These are phyloP conservation scores for Lachancea fermentati DNA, from an alignment of 805 yeast species.

Conservation along the genomic window DNA sequence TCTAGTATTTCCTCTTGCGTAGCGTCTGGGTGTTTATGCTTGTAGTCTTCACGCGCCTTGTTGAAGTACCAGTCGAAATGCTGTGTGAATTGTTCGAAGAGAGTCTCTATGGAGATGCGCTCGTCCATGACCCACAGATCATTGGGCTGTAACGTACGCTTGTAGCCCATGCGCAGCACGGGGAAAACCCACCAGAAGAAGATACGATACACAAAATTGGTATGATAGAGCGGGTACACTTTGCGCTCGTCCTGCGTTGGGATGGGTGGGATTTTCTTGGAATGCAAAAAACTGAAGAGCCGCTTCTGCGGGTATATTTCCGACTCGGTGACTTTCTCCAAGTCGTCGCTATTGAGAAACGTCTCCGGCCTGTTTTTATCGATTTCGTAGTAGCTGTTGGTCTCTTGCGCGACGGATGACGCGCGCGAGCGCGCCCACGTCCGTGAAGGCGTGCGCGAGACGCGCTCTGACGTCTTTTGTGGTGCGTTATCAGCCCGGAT, in stretches of 20 bases:
- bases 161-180: constrained; percentile 59
- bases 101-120: constrained; percentile 38
- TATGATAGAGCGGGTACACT: constrained; percentile 42
- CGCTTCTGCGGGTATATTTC: constrained; percentile 40
- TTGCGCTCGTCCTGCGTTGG: constrained; percentile 45
- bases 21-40: constrained; percentile 31
- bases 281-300: constrained; percentile 44
- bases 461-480: not conserved
- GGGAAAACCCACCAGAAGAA: constrained; percentile 70
- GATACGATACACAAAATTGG: constrained; percentile 38
- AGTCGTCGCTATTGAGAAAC: constrained; percentile 29
- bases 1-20: constrained; percentile 36
- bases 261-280: constrained; percentile 45
- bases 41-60: constrained; percentile 31
- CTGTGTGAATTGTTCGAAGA: constrained; percentile 35
- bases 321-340: constrained; percentile 33
- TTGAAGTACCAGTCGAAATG: constrained; percentile 32
- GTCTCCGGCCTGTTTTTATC: constrained; percentile 28
- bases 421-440: not conserved
- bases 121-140: constrained; percentile 50
- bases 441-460: not conserved
- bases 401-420: not conserved
- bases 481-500: constrained; percentile 2
- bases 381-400: constrained; percentile 5
- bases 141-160: constrained; percentile 59